Conservation (phyloP, 345 rosid species). For the Eucalyptus tenuipes region DNA sequence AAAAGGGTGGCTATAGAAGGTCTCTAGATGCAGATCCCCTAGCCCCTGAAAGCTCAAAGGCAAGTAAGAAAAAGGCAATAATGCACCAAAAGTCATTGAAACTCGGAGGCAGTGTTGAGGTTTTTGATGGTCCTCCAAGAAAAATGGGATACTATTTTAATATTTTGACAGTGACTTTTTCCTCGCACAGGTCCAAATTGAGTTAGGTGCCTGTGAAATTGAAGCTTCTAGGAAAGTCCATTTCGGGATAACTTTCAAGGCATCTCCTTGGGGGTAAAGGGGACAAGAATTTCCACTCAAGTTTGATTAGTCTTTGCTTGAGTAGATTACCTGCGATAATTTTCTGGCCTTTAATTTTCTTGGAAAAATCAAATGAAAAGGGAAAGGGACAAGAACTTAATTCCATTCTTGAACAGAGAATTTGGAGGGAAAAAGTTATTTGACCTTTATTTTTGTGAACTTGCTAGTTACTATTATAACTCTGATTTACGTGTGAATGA, state of each 20-base stretch:
- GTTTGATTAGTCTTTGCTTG: not conserved
- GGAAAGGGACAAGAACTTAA: not conserved
- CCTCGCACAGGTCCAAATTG: not conserved
- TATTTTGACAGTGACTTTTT: not conserved
- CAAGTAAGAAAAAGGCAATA: not conserved
- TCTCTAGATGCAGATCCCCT: slow-evolving; percentile 45
- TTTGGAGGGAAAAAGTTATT: not conserved
- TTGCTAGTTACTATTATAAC: not conserved
- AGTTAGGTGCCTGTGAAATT: not conserved
- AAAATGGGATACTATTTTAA: not conserved
- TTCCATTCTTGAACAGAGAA: not conserved
- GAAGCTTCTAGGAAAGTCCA: slow-evolving; percentile 15
- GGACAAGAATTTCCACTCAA: not conserved
- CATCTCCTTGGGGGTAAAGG: not conserved
- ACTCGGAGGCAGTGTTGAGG: not conserved
- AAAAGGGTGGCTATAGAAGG: not conserved
- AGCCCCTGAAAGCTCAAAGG: not conserved
- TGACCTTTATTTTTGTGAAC: not conserved
- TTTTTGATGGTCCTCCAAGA: slow-evolving; percentile 10
- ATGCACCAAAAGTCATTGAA: not conserved
- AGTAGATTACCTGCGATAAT: not conserved
- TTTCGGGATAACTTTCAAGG: not conserved
- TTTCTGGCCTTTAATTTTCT: not conserved
- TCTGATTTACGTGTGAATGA: not conserved
- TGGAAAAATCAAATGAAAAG: not conserved